Conservation (phyloP, 805 yeast species). For the Cephaloascus fragrans region DNA sequence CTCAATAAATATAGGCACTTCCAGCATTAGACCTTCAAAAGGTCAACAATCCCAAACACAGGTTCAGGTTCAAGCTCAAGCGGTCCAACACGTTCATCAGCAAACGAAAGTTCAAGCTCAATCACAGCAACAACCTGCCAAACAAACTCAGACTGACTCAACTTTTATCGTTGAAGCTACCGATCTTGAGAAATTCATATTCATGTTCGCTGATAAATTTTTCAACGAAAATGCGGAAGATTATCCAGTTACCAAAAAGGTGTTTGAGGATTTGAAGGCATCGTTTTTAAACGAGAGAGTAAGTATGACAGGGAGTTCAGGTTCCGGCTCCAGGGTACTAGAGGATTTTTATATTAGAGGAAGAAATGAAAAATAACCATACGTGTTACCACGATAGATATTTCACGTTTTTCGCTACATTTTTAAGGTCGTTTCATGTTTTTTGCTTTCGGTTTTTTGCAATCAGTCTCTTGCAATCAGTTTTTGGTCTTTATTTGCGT, state of each 20-base stretch:
- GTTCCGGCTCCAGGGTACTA: not conserved
- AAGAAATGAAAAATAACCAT: not conserved
- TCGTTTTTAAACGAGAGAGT: slow-evolving; percentile 30
- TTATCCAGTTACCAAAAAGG: slow-evolving; percentile 31
- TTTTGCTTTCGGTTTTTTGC: too few relatives aligned
- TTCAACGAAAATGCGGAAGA: slow-evolving; percentile 29
- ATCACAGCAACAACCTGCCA: not conserved
- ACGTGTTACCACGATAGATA: too few relatives aligned
- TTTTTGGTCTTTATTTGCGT: too few relatives aligned
- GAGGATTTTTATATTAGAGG: not conserved
- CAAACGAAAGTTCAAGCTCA: not conserved
- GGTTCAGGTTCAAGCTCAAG: not conserved
- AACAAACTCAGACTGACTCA: not conserved
- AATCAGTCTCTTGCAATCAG: too few relatives aligned
- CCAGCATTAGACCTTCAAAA: not conserved
- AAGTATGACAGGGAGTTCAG: slow-evolving; percentile 8
- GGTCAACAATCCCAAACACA: not conserved
- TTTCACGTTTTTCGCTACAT: too few relatives aligned
- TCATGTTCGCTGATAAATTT: slow-evolving; percentile 29
- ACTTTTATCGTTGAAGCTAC: not conserved
- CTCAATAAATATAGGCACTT: not conserved
- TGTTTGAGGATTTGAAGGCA: slow-evolving; percentile 31
- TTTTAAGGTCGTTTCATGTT: too few relatives aligned
- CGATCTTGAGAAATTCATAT: slow-evolving; percentile 29
- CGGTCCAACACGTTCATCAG: not conserved